Evolutionary conservation across 306 rosid genomes (phyloP).

Genomic region (Begonia loranthoides): DNA sequence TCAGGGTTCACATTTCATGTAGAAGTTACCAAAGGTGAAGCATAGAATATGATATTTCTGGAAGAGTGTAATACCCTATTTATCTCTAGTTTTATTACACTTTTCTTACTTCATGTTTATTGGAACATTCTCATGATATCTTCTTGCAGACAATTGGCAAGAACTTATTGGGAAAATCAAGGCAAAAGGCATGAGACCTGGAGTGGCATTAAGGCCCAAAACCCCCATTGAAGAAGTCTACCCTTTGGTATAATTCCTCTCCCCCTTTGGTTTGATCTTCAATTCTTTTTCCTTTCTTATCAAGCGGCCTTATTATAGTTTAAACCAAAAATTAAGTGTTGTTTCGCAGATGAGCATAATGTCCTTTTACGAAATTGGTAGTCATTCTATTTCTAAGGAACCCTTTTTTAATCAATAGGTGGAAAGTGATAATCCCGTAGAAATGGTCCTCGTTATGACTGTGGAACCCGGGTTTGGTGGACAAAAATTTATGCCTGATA

Average conservation of each 20-base stretch:
- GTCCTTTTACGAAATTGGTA: background rate
- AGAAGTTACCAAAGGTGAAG: constrained; percentile 64
- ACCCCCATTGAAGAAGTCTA: constrained; percentile 72
- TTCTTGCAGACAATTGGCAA: constrained; percentile 71
- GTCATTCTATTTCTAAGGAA: background rate
- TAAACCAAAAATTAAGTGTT: too few species aligned
- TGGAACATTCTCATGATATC: background rate
- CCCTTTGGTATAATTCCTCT: constrained; percentile 48
- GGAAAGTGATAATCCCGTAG: constrained; percentile 78
- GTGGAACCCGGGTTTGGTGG: constrained; percentile 99
- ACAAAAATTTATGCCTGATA: constrained; percentile 85
- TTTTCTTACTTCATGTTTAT: background rate
- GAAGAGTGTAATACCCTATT: constrained; percentile 2
- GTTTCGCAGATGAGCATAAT: too few species aligned
- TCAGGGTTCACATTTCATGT: constrained; percentile 92
- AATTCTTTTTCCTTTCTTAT: too few species aligned
- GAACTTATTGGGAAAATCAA: constrained; percentile 52
- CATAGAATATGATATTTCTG: constrained; percentile 7
- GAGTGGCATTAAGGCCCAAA: constrained; percentile 75
- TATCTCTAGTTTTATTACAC: background rate
- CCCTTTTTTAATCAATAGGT: constrained; percentile 31
- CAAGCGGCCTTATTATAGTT: too few species aligned
- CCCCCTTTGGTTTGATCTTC: background rate
- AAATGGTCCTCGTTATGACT: constrained; percentile 98
- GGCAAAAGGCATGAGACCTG: constrained; percentile 66